Evolutionary conservation across 495 filamentous ascomycete genomes (phyloP).

Genomic region (Tuber indicum): DNA sequence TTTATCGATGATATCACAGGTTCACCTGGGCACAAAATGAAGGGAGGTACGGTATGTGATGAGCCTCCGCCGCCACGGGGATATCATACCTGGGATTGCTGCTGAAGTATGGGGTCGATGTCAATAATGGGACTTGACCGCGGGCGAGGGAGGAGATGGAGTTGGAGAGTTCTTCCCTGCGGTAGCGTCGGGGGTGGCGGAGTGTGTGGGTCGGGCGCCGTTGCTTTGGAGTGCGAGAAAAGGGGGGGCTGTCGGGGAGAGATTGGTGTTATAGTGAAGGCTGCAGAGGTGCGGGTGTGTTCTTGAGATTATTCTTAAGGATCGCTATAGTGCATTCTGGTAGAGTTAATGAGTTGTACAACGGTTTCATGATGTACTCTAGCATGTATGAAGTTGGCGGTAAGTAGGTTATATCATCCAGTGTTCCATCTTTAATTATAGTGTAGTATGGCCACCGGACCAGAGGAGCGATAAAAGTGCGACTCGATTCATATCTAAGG

Average conservation of each 20-base stretch:
- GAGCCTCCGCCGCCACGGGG: no score
- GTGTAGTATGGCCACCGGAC: neutral
- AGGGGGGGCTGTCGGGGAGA: neutral
- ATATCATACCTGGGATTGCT: no score
- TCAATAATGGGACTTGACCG: no score
- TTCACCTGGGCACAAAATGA: no score
- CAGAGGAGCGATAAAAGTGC: neutral
- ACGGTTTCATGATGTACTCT: neutral
- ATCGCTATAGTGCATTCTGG: neutral
- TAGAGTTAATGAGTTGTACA: neutral
- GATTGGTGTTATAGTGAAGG: neutral
- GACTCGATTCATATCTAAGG: neutral
- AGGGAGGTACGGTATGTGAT: no score
- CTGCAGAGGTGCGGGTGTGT: neutral
- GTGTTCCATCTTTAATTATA: neutral
- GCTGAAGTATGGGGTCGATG: no score
- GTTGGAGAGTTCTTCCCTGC: no score
- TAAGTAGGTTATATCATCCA: no score
- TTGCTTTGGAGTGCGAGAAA: neutral
- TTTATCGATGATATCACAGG: no score
- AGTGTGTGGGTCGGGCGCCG: neutral
- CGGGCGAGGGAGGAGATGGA: neutral
- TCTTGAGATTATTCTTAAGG: neutral
- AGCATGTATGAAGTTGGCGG: neutral
- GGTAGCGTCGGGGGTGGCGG: neutral